phyloP scores from a whole-genome alignment of 2,329 filamentous ascomycete genomes.

The Colletotrichum destructivum region DNA sequence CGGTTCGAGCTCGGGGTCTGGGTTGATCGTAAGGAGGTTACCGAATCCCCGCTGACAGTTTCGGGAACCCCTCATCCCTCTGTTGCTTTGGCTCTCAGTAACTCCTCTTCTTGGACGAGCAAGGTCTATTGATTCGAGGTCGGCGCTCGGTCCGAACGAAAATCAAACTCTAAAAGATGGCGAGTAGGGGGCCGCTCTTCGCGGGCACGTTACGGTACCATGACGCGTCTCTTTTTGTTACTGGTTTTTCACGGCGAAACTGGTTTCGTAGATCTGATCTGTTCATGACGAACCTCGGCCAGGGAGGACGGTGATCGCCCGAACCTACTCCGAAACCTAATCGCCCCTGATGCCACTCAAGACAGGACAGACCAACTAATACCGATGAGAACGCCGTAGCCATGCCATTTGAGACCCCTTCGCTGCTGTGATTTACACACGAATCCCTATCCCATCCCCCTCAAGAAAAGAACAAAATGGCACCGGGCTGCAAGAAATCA shows the following conservation, averaged over 20 bases:
- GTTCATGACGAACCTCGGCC: constrained; percentile 8
- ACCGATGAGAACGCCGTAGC: background rate
- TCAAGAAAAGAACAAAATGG: background rate
- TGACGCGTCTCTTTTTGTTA: background rate
- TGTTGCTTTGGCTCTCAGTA: background rate
- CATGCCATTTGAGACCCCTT: constrained; percentile 4
- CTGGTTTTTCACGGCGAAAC: constrained; percentile 11
- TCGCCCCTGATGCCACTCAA: background rate
- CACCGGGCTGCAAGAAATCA: background rate
- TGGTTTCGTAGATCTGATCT: constrained; percentile 22
- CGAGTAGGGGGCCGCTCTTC: background rate
- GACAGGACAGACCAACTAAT: background rate
- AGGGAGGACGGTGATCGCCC: constrained; percentile 17
- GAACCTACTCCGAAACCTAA: constrained; percentile 10
- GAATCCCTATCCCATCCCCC: background rate
- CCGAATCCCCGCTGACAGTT: background rate
- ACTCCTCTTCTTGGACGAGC: background rate
- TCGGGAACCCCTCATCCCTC: background rate
- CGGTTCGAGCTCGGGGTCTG: background rate
- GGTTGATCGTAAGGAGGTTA: background rate
- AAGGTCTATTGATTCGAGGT: background rate
- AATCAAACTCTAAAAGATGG: background rate
- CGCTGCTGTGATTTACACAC: background rate
- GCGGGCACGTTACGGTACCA: background rate
- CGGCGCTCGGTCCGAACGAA: background rate